These are phyloP conservation scores for Carex littledalei DNA, from an alignment of 176 grass and related monocot species.

Conservation along the genomic window DNA sequence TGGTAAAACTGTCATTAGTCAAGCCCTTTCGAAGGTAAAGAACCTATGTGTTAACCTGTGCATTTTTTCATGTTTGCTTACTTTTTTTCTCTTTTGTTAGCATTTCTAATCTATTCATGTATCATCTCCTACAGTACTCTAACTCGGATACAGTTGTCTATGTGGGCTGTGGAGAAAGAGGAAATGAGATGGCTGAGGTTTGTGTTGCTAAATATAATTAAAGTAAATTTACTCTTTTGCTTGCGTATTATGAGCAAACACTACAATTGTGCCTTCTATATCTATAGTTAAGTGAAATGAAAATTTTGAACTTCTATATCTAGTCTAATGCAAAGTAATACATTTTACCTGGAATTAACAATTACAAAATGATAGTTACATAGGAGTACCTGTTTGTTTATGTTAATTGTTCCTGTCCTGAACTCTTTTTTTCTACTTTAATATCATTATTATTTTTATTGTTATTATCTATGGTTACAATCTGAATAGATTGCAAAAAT, in stretches of 20 bases:
- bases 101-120: slow-evolving; percentile 11
- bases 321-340: not conserved
- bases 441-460: not conserved
- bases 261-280: not conserved
- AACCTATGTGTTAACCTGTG: not conserved
- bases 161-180: slow-evolving; percentile 86
- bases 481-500: slow-evolving; percentile 3
- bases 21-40: slow-evolving; percentile 89
- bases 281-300: not conserved
- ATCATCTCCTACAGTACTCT: slow-evolving; percentile 57
- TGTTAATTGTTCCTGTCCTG: not conserved
- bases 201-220: not conserved
- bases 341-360: not conserved
- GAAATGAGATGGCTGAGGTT: slow-evolving; percentile 93
- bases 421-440: not conserved
- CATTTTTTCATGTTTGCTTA: slow-evolving; percentile 9
- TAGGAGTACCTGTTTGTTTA: not conserved
- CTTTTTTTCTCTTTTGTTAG: not conserved
- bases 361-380: not conserved
- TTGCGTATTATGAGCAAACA: not conserved
- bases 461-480: not conserved
- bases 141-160: slow-evolving; percentile 87
- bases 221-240: not conserved
- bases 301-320: not conserved
- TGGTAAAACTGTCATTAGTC: slow-evolving; percentile 96